Evolutionary conservation across 2,329 filamentous ascomycete species (phyloP).

Genomic region (Botrytis fragariae): DNA sequence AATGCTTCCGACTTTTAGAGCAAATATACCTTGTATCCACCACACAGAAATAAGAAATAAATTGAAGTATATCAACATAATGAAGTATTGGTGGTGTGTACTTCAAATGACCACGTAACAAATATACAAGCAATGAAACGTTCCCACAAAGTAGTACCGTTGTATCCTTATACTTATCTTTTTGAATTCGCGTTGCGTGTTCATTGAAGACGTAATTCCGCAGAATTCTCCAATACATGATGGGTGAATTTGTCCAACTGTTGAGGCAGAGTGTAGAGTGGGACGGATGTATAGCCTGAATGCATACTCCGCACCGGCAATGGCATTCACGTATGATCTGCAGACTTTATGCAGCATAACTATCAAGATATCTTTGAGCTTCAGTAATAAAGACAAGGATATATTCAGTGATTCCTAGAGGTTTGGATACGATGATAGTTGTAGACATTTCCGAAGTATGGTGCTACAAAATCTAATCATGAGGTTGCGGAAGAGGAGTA

Average conservation of each 20-base stretch:
- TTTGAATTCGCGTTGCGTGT: background rate
- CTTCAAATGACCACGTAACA: background rate
- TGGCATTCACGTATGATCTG: background rate
- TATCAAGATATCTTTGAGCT: background rate
- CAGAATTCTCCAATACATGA: background rate
- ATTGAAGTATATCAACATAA: background rate
- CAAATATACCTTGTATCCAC: conserved; percentile 20
- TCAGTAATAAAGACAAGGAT: background rate
- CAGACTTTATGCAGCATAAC: background rate
- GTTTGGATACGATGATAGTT: background rate
- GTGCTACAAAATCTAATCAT: background rate
- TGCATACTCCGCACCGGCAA: conserved; percentile 1
- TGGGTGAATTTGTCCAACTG: background rate
- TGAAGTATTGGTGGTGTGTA: background rate
- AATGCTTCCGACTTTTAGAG: conserved; percentile 24
- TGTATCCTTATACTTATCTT: conserved; percentile 7
- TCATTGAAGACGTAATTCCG: background rate
- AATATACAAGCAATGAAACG: background rate
- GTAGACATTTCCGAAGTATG: background rate
- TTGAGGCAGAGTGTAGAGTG: background rate
- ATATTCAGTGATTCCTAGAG: background rate
- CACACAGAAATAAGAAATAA: background rate
- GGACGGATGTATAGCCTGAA: conserved; percentile 4
- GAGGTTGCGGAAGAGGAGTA: background rate
- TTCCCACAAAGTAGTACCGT: background rate